A percentile compares a stretch with the other conserved stretches of the same genome.
These are phyloP conservation scores for Trichocladium antarcticum DNA, from an alignment of 495 filamentous ascomycete genomes.

Conservation along the genomic window DNA sequence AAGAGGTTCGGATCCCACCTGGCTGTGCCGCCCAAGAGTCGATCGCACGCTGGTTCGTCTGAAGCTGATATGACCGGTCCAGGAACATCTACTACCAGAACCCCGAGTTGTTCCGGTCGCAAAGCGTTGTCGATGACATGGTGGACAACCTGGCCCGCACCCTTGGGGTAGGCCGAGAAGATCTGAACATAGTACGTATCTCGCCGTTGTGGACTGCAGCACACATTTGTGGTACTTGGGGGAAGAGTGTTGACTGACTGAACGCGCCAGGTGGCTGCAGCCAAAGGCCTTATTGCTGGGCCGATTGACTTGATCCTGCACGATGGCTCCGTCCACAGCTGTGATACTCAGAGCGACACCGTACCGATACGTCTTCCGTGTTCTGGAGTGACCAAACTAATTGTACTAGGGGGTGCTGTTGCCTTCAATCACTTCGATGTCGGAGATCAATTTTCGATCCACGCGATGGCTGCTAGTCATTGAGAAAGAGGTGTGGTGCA, in stretches of 20 bases:
- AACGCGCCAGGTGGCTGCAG: conserved; percentile 49
- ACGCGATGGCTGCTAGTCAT: conserved; percentile 69
- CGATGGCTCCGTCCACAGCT: conserved; percentile 21
- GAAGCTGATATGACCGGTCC: not conserved
- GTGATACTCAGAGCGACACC: conserved; percentile 6
- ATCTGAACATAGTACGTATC: conserved; percentile 52
- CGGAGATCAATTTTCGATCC: conserved; percentile 41
- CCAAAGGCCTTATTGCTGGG: conserved; percentile 32
- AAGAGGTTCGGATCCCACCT: conserved; percentile 51
- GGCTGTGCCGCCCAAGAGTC: no score
- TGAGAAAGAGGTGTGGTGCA: conserved; percentile 71
- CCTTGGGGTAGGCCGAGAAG: conserved; percentile 48
- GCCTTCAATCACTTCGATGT: conserved; percentile 45
- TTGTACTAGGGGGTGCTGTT: conserved; percentile 52
- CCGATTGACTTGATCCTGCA: conserved; percentile 16
- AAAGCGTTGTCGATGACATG: conserved; percentile 61
- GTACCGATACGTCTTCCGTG: not conserved
- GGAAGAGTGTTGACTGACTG: not conserved
- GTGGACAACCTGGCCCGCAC: conserved; percentile 82
- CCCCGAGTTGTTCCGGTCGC: conserved; percentile 64
- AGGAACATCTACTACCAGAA: conserved; percentile 92
- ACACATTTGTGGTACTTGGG: no score
- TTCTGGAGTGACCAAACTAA: not conserved
- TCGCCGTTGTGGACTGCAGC: not conserved
- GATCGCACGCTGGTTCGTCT: no score